Evolutionary conservation across 768 basidiomycete species (phyloP).

Genomic region (Hericium erinaceus): DNA sequence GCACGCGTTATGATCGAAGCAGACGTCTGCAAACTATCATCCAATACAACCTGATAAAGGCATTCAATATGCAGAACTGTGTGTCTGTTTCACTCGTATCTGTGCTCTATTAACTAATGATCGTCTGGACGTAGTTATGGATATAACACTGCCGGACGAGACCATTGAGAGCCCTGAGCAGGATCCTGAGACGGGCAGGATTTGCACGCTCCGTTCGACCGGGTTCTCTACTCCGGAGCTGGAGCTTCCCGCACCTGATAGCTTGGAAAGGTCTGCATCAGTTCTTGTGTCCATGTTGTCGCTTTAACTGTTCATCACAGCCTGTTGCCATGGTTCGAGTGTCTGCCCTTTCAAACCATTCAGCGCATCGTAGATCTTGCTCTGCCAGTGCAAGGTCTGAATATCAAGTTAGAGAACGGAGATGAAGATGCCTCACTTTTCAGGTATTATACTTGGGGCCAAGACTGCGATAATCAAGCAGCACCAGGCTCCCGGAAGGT

Average conservation of each 20-base stretch:
- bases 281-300: background rate
- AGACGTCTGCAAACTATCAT: background rate
- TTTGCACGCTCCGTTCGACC: background rate
- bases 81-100: background rate
- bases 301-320: background rate
- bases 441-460: slow-evolving; percentile 5
- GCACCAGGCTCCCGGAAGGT: slow-evolving; percentile 1
- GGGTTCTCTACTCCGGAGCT: background rate
- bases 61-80: background rate
- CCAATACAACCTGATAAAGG: background rate
- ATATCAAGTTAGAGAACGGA: slow-evolving; percentile 3
- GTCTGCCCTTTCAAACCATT: slow-evolving; percentile 8
- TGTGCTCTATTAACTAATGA: background rate
- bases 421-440: slow-evolving; percentile 7
- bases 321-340: slow-evolving; percentile 4
- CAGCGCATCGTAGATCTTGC: slow-evolving; percentile 10
- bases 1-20: background rate
- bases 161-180: background rate
- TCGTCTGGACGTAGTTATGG: background rate
- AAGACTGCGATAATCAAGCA: background rate
- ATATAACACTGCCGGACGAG: background rate
- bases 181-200: background rate
- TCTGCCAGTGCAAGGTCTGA: too few relatives aligned
- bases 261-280: background rate
- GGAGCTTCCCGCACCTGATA: background rate